A percentile compares a stretch with the other conserved stretches of the same genome.
Evolutionary conservation across 2,329 filamentous ascomycete species (phyloP).

Genomic region (Trichothecium sympodiale): DNA sequence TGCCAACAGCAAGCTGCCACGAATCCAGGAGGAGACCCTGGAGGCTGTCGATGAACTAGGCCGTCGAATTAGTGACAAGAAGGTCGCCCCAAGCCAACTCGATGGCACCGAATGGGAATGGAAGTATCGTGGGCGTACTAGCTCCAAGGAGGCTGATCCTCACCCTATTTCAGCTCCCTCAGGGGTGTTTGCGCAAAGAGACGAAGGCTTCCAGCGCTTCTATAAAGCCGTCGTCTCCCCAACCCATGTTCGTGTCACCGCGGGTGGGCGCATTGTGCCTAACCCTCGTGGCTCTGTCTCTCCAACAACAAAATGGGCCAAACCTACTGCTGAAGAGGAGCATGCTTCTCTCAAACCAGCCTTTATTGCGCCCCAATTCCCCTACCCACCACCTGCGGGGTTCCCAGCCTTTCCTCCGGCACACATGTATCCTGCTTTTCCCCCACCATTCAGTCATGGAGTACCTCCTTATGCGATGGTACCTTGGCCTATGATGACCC

Average conservation of each 20-base stretch:
- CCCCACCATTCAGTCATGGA: background rate
- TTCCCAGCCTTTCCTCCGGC: no score
- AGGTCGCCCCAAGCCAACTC: slow-evolving; percentile 16
- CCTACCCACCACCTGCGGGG: slow-evolving; percentile 1
- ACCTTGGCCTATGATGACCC: slow-evolving; percentile 10
- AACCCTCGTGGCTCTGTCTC: slow-evolving; percentile 46
- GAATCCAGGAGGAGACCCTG: slow-evolving; percentile 18
- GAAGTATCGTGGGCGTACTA: slow-evolving; percentile 34
- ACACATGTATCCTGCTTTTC: background rate
- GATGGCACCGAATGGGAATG: slow-evolving; percentile 30
- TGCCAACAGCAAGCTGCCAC: slow-evolving; percentile 14
- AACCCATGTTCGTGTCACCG: slow-evolving; percentile 55
- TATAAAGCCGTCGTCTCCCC: slow-evolving; percentile 59
- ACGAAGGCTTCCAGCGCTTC: slow-evolving; percentile 56
- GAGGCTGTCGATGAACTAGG: slow-evolving; percentile 6
- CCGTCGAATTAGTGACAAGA: slow-evolving; percentile 5
- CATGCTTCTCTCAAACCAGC: background rate
- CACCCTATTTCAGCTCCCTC: slow-evolving; percentile 43
- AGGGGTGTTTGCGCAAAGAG: slow-evolving; percentile 41
- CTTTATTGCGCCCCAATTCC: background rate
- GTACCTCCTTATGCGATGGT: slow-evolving; percentile 8
- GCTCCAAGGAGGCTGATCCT: slow-evolving; percentile 27
- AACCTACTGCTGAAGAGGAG: slow-evolving; percentile 17
- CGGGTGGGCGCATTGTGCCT: slow-evolving; percentile 55
- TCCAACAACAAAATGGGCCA: slow-evolving; percentile 38